Evolutionary conservation across 768 basidiomycete species (phyloP).

Genomic region (Scleroderma citrinum): DNA sequence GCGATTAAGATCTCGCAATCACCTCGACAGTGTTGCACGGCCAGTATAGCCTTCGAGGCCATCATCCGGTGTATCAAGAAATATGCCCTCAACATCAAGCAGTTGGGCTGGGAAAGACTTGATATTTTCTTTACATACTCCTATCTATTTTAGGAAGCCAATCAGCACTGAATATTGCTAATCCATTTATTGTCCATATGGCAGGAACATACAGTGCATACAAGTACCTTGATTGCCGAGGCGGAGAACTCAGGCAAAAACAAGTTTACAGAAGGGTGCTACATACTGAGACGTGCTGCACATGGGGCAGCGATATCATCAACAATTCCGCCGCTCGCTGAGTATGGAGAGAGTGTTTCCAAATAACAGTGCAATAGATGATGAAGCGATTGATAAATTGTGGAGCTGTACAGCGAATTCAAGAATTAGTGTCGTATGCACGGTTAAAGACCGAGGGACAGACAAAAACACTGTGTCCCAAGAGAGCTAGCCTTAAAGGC

Average conservation of each 20-base stretch:
- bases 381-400: neutral
- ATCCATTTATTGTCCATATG: neutral
- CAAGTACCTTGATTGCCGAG: neutral
- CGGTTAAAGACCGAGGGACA: conserved; percentile 2
- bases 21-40: too few species aligned
- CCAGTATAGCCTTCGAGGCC: too few species aligned
- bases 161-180: neutral
- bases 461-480: conserved; percentile 5
- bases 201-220: conserved; percentile 1
- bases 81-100: too few species aligned
- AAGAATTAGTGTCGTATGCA: neutral
- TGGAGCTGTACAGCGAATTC: neutral
- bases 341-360: neutral
- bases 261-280: neutral
- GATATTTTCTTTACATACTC: too few species aligned
- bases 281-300: conserved; percentile 1
- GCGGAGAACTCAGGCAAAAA: neutral
- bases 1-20: too few species aligned
- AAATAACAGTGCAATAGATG: neutral
- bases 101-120: too few species aligned
- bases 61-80: too few species aligned
- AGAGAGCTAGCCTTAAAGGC: conserved; percentile 1
- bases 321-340: neutral
- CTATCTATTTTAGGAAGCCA: too few species aligned
- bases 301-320: neutral